Evolutionary conservation across 2,329 filamentous ascomycete genomes (phyloP), one percentile per base, ranked within the genome.

Genomic region (Hypoxylon sp.): DNA sequence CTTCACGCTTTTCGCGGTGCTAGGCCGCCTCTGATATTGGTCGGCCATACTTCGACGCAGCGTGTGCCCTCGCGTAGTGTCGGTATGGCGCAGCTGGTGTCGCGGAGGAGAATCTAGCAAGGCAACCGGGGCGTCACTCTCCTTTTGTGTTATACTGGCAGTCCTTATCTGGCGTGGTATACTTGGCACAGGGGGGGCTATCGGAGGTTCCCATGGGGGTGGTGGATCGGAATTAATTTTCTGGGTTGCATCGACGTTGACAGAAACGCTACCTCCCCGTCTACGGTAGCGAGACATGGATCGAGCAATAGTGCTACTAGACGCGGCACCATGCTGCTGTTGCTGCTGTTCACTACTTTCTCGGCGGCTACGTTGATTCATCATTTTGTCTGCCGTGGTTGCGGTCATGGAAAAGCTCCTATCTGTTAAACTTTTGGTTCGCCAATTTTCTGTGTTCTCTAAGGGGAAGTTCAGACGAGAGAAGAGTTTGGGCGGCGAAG

Each of bases 271-370:
- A 70, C 73, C 63, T 37, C 72, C 65, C 39, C 73, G 74, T 39
- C 76, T 74, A 46, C 77, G 77, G 70, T 79, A 79, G 68, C 77
- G 76, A 73, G 77, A 79, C 77, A 78, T 78, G 61, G 77, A 78
- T 62, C 77, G 73, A 66, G 76, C 71, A 68, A 78, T 74, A 70
- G 74, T 72, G 66, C 73, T 78, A 29, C 67, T 69, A n/a, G 72
- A 65, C 64, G 67, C 37, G 50, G 70, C 48, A 31, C 52, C 68
- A 52, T 70, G 56, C 31, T 67, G 72, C 53, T 70, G 56, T 26
- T 67, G 72, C 53, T 72, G 62, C 13, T 63, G 61, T 13, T 57
- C 71, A 39, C 72, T 73, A 57, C 70, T 64, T 47, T 70, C 65
- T 62, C 65, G 64, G 57, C 60, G 54, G 52, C 61, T 63, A 50